Evolutionary conservation across 306 rosid species (phyloP), one percentile per base, ranked within the genome.

Genomic region (Glycine tomentella): DNA sequence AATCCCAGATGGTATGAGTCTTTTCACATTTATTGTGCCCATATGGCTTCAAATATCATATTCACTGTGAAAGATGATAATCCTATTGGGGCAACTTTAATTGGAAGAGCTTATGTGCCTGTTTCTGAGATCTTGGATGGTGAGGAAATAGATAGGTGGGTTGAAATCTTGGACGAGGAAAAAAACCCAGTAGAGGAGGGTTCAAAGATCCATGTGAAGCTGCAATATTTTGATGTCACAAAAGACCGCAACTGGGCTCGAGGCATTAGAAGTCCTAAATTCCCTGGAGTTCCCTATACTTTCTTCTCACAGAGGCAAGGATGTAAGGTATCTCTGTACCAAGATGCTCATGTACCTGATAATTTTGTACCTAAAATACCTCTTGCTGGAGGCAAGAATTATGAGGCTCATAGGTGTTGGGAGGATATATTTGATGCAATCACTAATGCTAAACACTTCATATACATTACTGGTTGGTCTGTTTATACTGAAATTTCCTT

Each of bases 221-320:
- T 91, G 77, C 96, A 86, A 75, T 91, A 83, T 81, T 89, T 89
- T 66, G 92, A 87, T 67, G 84, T 89, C 72, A 63, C 88, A 17
- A 85, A 89, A 70, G 96, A 91, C 49, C 85, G 31, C 61, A 87
- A 64, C 79, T 91, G 91, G 91, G 83, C 74, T 67, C 84, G 84
- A 45, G 96, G 96, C 72, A 68, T 91, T 40, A 85, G 76, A 71
- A 89, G 96, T 82, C 58, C 80, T 45, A 89, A 86, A 67, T 91
- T n/a, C 86, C 96, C 96, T 55, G 96, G 96, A 49, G 96, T 91
- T 76, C 93, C 96, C 9, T 88, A 89, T 51, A 91, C 96, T n/a
- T 91, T 76, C 84, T 91, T 48, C 80, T 55, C 92, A 0, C 96
- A 88, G 74, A 91, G 93, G 82, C 78, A 80, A 69, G 96, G 96